Evolutionary conservation across 2,329 filamentous ascomycete genomes (phyloP), one percentile per base, ranked within the genome.

Genomic region (Clarireedia monteithiana): DNA sequence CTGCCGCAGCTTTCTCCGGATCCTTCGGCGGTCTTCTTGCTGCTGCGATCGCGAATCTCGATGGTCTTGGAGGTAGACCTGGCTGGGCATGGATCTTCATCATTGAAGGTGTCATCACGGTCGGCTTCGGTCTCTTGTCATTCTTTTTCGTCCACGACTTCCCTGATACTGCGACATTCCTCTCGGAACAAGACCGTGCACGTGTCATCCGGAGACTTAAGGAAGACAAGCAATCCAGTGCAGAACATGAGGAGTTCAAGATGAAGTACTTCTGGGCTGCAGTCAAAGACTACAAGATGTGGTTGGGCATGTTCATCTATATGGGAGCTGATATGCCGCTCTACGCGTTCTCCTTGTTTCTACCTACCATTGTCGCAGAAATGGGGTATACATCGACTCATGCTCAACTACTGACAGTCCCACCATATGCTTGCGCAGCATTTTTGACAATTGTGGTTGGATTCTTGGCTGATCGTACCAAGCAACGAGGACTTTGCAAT

Each of bases 221-320:
- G 48, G 69, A 74, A 4, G 89, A 95, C 68, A 77, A 88, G 62
- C 90, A 95, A 69, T 77, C 81, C 9, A 86, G 82, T n/a, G 86
- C 87, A 1, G 78, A 84, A 60, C 82, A 88, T 61, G 90, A 95
- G 68, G 76, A 84, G 12, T 94, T 91, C 73, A 82, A 85, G 62
- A 83, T 82, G 74, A 72, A 74, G 3, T 91, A 89, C 68, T 78
- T 94, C 58, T 89, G 82, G 79, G 79, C 81, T 10, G 84, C 83
- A 6, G 63, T 92, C n/a, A 85, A 79, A 56, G 90, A 95, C 67
- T 95, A 88, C 85, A 95, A 95, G 75, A 95, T 86, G 20, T 94
- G 84, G 71, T 74, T 79, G 1, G 86, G 82, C 12, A 86, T 88
- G 69, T 70, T 88, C 46, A 84, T 92, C 58, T 94, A 91, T 69